These are phyloP conservation scores for Pythium dissimile DNA, from an alignment of 352 stramenopile genomes.

Conservation along the genomic window DNA sequence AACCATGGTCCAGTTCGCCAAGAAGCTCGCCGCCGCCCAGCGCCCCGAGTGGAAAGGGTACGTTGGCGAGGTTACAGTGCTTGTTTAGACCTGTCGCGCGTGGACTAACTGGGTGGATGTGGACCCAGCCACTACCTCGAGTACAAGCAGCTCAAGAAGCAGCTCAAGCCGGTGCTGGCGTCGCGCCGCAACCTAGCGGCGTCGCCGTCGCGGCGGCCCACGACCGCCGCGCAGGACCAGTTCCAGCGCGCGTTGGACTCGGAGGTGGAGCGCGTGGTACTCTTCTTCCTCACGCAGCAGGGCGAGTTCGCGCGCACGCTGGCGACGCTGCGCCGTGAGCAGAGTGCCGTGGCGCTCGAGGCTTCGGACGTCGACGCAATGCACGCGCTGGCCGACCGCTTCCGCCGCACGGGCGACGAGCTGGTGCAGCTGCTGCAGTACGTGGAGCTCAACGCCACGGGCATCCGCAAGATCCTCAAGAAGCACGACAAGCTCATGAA, in stretches of 20 bases:
- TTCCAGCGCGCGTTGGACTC: constrained; percentile 78
- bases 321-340: constrained; percentile 41
- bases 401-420: constrained; percentile 70
- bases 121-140: constrained; percentile 76
- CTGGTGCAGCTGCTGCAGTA: constrained; percentile 82
- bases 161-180: constrained; percentile 67
- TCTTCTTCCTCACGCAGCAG: constrained; percentile 85
- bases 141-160: constrained; percentile 90
- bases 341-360: constrained; percentile 29
- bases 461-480: constrained; percentile 88
- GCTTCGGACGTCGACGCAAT: constrained; percentile 58
- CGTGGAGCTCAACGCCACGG: constrained; percentile 84
- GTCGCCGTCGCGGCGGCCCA: constrained; percentile 24
- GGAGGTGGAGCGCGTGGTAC: constrained; percentile 81
- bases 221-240: constrained; percentile 43
- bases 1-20: constrained; percentile 79
- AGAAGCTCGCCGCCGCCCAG: constrained; percentile 71
- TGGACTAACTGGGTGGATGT: constrained; percentile 1
- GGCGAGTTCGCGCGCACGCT: constrained; percentile 79
- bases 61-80: constrained; percentile 1
- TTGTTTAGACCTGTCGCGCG: not conserved
- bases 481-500: constrained; percentile 88
- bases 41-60: constrained; percentile 72
- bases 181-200: constrained; percentile 35
- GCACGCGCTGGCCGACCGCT: constrained; percentile 61